Evolutionary conservation across 2,329 filamentous ascomycete species (phyloP), one percentile per base, ranked within the genome.

Genomic region (Acephala macrosclerotiorum): DNA sequence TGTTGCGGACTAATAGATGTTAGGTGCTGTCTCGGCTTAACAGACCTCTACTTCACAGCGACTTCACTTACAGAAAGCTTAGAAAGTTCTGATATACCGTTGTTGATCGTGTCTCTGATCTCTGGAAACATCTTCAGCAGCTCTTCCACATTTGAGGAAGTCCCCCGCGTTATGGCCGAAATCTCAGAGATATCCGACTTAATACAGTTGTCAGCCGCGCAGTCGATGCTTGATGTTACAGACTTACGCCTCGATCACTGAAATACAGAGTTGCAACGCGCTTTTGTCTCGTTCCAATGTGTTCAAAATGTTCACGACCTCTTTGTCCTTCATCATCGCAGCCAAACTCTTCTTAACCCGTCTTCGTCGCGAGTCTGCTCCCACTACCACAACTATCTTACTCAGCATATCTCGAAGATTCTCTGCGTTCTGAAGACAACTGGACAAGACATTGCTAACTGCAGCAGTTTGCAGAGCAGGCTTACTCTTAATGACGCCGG

Each of bases 231-330:
- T 49, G 45, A 25, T 6, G n/a, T 25, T n/a, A n/a, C 18, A 20
- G n/a, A 55, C 49, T 29, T 55, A 55, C 49, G 18, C 20, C 9
- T 55, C 49, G 20, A 55, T 55, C 5, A 55, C 22, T 9, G 22
- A 26, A 6, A 55, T 55, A 11, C 49, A 29, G 2, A 55, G 16
- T 16, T 14, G 22, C 49, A 55, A 25, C 5, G 29, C 22, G 22
- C 25, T 55, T n/a, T 55, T 55, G 22, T 55, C 49, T 55, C 49
- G 49, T 33, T 55, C 49, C 8, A 55, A 25, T 20, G 9, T 29
- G 29, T 33, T 33, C 8, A 55, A 33, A 16, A 55, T 8, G 2
- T 16, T 9, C 20, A 29, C 5, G 2, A 55, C 18, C 14, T 55
- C 49, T 18, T 55, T 55, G 12, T 55, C 49, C 16, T 55, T 55